A percentile compares a stretch with the other conserved stretches of the same genome.
Evolutionary conservation across 805 yeast species (phyloP).

Genomic region (Diddensiella transvaalensis): DNA sequence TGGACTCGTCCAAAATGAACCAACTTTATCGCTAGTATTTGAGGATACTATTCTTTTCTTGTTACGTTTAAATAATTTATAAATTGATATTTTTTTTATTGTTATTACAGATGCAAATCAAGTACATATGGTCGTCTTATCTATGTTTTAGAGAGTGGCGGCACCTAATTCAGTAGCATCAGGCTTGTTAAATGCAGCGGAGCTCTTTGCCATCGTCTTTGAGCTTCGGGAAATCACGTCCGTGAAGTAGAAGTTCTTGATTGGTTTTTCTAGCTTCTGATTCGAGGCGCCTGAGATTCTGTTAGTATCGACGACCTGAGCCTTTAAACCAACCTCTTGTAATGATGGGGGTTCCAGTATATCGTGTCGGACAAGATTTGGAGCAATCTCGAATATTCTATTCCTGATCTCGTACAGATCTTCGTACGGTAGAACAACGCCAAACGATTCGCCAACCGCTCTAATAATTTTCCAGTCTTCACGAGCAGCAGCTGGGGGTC

Average conservation of each 20-base stretch:
- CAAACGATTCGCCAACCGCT: constrained; percentile 76
- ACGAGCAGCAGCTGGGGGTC: constrained; percentile 84
- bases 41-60: neutral
- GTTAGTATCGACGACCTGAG: constrained; percentile 35
- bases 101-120: neutral
- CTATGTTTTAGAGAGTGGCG: neutral
- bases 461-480: constrained; percentile 88
- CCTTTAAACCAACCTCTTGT: constrained; percentile 49
- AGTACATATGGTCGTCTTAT: neutral
- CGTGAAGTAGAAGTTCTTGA: constrained; percentile 81
- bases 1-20: constrained; percentile 7
- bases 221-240: constrained; percentile 84
- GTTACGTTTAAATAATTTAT: neutral
- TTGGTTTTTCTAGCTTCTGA: constrained; percentile 59
- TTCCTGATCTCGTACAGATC: constrained; percentile 62
- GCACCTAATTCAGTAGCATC: constrained; percentile 1
- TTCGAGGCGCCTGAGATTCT: constrained; percentile 43
- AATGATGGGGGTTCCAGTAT: constrained; percentile 62
- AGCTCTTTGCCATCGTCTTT: constrained; percentile 86
- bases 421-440: constrained; percentile 70
- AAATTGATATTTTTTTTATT: neutral
- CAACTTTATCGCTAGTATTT: neutral
- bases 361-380: constrained; percentile 73
- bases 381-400: constrained; percentile 73
- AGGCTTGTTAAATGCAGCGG: constrained; percentile 40